These are phyloP conservation scores for Aegle marmelos DNA, from an alignment of 345 rosid genomes.

Conservation along the genomic window DNA sequence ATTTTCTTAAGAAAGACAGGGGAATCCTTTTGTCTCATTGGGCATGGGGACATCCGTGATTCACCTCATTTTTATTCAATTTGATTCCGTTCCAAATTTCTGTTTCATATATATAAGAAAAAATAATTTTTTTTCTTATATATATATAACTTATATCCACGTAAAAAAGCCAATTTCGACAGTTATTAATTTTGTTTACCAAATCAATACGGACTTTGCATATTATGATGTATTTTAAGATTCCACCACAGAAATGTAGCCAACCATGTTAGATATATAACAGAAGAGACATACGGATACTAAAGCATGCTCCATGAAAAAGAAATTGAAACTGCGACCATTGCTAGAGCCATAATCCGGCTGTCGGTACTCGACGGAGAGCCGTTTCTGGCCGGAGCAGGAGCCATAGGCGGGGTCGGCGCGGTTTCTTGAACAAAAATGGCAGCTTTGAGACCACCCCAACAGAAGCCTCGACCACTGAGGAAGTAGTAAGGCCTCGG, in stretches of 20 bases:
- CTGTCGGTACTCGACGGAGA: neutral
- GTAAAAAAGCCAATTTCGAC: neutral
- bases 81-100: neutral
- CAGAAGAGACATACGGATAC: too few relatives aligned
- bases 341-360: neutral
- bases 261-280: too few relatives aligned
- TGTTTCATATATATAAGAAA: neutral
- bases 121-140: neutral
- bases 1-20: neutral
- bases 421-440: slow-evolving; percentile 23
- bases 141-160: too few relatives aligned
- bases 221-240: neutral
- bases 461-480: slow-evolving; percentile 56
- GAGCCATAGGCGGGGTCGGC: slow-evolving; percentile 13
- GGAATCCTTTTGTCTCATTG: neutral
- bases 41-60: neutral
- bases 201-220: neutral
- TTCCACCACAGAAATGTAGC: neutral
- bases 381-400: neutral
- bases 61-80: neutral
- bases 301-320: neutral
- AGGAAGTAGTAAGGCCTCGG: slow-evolving; percentile 52
- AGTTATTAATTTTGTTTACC: neutral
- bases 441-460: slow-evolving; percentile 54
- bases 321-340: neutral